These are phyloP conservation scores for Ophiostoma pallidulum DNA, from an alignment of 2,329 filamentous ascomycete genomes.

Conservation along the genomic window DNA sequence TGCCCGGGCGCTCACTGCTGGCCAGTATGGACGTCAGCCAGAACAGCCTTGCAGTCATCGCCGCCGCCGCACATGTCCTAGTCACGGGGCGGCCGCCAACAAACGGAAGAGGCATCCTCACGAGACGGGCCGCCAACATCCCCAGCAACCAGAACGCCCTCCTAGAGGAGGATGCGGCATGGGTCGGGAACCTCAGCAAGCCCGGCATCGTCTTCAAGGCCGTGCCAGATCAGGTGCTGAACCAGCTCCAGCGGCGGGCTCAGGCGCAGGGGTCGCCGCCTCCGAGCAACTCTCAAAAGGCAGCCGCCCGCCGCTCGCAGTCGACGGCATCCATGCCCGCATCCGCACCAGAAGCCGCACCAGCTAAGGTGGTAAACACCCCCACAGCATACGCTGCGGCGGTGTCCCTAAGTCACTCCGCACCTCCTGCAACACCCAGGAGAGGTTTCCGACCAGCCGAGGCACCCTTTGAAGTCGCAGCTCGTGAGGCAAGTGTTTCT, in stretches of 20 bases:
- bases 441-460: too few species aligned
- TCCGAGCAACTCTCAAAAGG: too few species aligned
- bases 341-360: too few species aligned
- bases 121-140: slow-evolving; percentile 24
- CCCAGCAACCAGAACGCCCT: slow-evolving; percentile 31
- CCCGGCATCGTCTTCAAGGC: not conserved
- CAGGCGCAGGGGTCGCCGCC: not conserved
- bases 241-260: not conserved
- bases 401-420: too few species aligned
- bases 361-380: too few species aligned
- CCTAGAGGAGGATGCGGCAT: slow-evolving; percentile 21
- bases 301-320: too few species aligned
- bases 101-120: slow-evolving; percentile 10
- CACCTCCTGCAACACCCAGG: too few species aligned
- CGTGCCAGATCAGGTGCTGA: slow-evolving; percentile 5
- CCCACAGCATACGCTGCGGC: too few species aligned
- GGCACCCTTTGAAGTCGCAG: too few species aligned
- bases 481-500: too few species aligned
- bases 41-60: not conserved
- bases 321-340: too few species aligned
- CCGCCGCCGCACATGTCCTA: not conserved
- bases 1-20: too few species aligned
- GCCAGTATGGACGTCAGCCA: not conserved
- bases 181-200: slow-evolving; percentile 4
- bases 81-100: not conserved